phyloP scores from a whole-genome alignment of 495 filamentous ascomycete species.

The Penicillium arizonense region DNA sequence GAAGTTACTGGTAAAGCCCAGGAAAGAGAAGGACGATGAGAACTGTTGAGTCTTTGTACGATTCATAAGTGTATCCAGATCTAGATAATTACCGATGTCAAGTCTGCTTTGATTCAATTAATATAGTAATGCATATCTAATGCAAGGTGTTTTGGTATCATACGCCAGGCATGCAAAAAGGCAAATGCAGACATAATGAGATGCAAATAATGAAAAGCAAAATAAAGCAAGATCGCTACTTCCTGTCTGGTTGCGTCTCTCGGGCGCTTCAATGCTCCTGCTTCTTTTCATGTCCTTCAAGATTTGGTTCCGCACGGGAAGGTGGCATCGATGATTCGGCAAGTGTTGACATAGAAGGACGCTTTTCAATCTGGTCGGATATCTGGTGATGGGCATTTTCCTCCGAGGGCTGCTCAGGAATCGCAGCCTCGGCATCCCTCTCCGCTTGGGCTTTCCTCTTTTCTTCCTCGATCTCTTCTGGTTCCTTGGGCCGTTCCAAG shows the following conservation, averaged over 20 bases:
- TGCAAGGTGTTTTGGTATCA: constrained; percentile 10
- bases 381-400: not conserved
- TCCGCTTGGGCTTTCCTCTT: constrained; percentile 22
- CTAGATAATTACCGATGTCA: no score
- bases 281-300: constrained; percentile 2
- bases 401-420: constrained; percentile 1
- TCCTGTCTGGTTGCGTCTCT: not conserved
- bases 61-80: no score
- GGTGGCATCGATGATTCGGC: constrained; percentile 20
- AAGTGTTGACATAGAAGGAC: constrained; percentile 19
- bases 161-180: constrained; percentile 10
- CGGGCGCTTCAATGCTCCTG: not conserved
- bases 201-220: not conserved
- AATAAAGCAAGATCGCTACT: not conserved
- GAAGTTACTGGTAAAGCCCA: no score
- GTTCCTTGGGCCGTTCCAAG: constrained; percentile 49
- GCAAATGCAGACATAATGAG: not conserved
- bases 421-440: constrained; percentile 17
- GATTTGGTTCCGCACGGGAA: constrained; percentile 10
- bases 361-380: constrained; percentile 6
- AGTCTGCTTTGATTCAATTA: not conserved
- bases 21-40: no score
- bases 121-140: not conserved
- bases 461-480: constrained; percentile 34
- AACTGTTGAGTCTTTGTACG: no score